Evolutionary conservation across 2,329 filamentous ascomycete species (phyloP), one percentile per base, ranked within the genome.

Genomic region (Ophiostoma novo-ulmi): DNA sequence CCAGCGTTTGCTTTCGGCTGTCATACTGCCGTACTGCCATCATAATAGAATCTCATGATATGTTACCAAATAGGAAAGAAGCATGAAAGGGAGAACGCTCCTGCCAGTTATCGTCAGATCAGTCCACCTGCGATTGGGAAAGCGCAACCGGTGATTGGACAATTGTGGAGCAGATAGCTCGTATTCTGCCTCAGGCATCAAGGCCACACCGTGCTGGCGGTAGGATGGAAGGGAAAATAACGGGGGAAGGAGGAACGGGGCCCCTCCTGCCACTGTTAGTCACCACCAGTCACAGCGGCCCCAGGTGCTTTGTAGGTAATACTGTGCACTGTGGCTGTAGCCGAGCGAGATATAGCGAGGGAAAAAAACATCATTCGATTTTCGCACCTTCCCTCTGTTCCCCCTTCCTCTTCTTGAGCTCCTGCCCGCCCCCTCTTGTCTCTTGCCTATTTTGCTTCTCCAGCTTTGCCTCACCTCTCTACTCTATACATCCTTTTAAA

Each of bases 351-450:
- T 71, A 71, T 71, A 75, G 71, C 73, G 69, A 69, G 58, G 71
- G 63, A 74, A 74, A 73, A 74, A 75, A 77, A 75, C 74, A 74
- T 74, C 74, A 73, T 74, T 73, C 73, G 72, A 74, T 74, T 73
- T 70, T 68, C 71, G 72, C 70, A 69, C 71, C 70, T 68, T 71
- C 26, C 61, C 39, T 63, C 70, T 52, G 55, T 71, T 41, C 69
- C 48, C 48, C 13, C 36, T 31, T 31, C 14, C 39, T 44, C 63
- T 61, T 68, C 55, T 39, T 36, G 64, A 66, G 64, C 64, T 66
- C 20, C 31, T 31, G 35, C 17, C 63, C 36, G 13, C 5, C 58
- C 35, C 26, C 36, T 11, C n/a, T 31, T 31, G 31, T 3, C 38
- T 39, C 55, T 31, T 74, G 64, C 75, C 74, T 72, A 72, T 74